Base-by-base conservation (phyloP, 352 stramenopile genomes). In the Aphanomyces stellatus region DNA sequence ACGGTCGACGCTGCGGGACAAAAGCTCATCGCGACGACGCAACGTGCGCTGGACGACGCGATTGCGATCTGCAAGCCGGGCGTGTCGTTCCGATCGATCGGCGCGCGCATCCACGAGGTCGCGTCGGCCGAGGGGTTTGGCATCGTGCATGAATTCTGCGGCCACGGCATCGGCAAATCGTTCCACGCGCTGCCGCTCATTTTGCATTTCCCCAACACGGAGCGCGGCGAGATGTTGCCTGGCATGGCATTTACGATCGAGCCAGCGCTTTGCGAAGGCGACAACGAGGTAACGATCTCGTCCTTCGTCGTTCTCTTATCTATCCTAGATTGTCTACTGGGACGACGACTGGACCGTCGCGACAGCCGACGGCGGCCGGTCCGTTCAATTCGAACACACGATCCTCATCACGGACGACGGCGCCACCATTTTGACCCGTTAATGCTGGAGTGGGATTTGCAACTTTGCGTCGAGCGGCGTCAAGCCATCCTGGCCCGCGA, bases 221-320 rank as follows among this genome's bases (percentile, higher is more conserved):
- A 83, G 71, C 83, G 77, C n/a, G 87, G 80, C 22, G 69, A 85
- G 53, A 91, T 96, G 79, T 73, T 91, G 33, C 80, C 85, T 0
- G 96, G 96, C 27, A 98, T 98, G 95, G 93, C 98, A 25, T 99
- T 99, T 80, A 99, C 97, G 0, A 98, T 99, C 70, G 97, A 99
- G 79, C 96, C 97, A 2, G 98, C 98, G 64, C 79, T 99, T 33
- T 97, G 87, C 11, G 92, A 99, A 74, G 89, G 89, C 51, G 87
- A 72, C 53, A 75, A 78, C 2, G 82, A 98, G 79, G 85, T 93
- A 62, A 13, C 17, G 56, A 35, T 17, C 24, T 31, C 63, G 30
- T 66, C 19, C 17, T 24, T 40, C 59, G 27, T 19, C 34, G 49
- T 13, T 64, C 7, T 51, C 43, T 43, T 51, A 35, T 57, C 19